A percentile compares a stretch with the other conserved stretches of the same genome.
phyloP scores from a whole-genome alignment of 768 basidiomycete species.

The Tylopilus felleus region DNA sequence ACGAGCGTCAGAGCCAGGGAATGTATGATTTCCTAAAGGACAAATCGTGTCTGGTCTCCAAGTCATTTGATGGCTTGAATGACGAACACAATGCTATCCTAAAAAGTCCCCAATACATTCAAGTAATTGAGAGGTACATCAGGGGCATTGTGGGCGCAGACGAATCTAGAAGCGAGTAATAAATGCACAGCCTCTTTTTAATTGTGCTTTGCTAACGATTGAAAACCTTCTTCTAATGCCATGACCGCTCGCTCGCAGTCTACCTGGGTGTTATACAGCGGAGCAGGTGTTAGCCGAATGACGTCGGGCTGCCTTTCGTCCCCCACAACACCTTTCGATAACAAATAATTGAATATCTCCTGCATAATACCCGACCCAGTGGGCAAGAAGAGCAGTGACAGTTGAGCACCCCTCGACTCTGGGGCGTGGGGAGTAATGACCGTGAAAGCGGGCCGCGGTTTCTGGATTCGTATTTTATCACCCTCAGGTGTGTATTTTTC shows the following conservation, averaged over 20 bases:
- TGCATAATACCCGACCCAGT: slow-evolving; percentile 60
- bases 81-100: slow-evolving; percentile 59
- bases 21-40: slow-evolving; percentile 55
- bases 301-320: slow-evolving; percentile 93
- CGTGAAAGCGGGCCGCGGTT: slow-evolving; percentile 60
- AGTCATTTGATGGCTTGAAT: slow-evolving; percentile 39
- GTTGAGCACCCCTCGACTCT: slow-evolving; percentile 74
- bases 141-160: slow-evolving; percentile 3
- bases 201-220: slow-evolving; percentile 17
- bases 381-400: slow-evolving; percentile 81
- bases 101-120: slow-evolving; percentile 38
- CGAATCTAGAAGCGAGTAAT: slow-evolving; percentile 3
- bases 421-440: slow-evolving; percentile 82
- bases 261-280: slow-evolving; percentile 79
- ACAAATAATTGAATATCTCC: slow-evolving; percentile 57
- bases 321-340: slow-evolving; percentile 75
- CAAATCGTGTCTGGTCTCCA: slow-evolving; percentile 27
- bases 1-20: slow-evolving; percentile 54
- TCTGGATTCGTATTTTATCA: slow-evolving; percentile 13
- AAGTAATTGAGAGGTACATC: slow-evolving; percentile 45
- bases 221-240: slow-evolving; percentile 60
- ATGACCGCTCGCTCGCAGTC: slow-evolving; percentile 73
- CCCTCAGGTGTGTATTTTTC: slow-evolving; percentile 26
- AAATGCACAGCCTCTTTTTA: slow-evolving; percentile 6
- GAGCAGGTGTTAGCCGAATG: slow-evolving; percentile 81